These are phyloP conservation scores for Lactarius sp. DNA, from an alignment of 768 basidiomycete genomes.

Conservation along the genomic window DNA sequence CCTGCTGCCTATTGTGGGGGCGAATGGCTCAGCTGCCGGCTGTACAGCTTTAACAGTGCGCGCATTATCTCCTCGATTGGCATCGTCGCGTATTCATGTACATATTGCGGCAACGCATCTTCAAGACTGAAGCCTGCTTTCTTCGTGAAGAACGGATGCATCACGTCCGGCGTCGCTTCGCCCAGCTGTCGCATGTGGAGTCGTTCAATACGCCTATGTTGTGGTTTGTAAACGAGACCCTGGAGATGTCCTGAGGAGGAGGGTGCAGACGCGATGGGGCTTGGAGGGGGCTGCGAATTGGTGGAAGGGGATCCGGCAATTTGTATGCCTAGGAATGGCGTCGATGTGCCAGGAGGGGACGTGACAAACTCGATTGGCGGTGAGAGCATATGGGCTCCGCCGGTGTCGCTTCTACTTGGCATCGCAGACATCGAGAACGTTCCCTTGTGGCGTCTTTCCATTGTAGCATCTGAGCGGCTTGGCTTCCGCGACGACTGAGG, in stretches of 20 bases:
- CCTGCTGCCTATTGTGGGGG: constrained; percentile 7
- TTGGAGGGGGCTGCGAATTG: constrained; percentile 7
- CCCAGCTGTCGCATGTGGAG: constrained; percentile 81
- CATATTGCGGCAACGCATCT: constrained; percentile 80
- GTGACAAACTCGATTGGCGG: constrained; percentile 5
- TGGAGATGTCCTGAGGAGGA: constrained; percentile 16
- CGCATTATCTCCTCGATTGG: constrained; percentile 85
- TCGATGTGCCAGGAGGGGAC: neutral
- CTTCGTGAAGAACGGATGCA: constrained; percentile 85
- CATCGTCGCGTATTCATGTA: constrained; percentile 80
- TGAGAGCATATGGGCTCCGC: neutral
- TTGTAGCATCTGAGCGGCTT: neutral
- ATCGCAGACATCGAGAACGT: constrained; percentile 15
- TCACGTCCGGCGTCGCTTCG: constrained; percentile 83
- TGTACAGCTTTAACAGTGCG: constrained; percentile 68
- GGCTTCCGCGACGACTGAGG: neutral
- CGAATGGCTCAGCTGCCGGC: constrained; percentile 53
- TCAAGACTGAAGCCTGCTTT: constrained; percentile 79
- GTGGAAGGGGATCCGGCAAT: neutral
- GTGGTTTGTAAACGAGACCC: constrained; percentile 49
- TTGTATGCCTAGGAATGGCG: neutral
- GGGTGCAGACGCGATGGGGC: constrained; percentile 10
- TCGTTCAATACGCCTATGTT: constrained; percentile 66
- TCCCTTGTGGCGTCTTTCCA: constrained; percentile 11
- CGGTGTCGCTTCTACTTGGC: constrained; percentile 8